These are phyloP conservation scores for Ogataea nonfermentans DNA, from an alignment of 805 yeast genomes.

Conservation along the genomic window DNA sequence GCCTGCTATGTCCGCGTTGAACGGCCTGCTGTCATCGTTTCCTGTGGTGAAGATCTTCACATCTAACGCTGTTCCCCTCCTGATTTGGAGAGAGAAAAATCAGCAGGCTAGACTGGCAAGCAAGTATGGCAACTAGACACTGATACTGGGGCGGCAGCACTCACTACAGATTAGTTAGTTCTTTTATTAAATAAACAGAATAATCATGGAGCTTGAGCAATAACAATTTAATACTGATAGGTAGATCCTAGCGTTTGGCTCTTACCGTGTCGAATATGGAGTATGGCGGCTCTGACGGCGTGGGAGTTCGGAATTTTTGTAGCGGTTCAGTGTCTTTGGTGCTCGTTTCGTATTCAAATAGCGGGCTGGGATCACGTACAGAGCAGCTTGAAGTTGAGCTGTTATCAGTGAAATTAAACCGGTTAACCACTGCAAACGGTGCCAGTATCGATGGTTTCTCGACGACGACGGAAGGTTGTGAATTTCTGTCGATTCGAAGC, in stretches of 20 bases:
- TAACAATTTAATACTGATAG: not conserved
- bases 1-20: conserved; percentile 58
- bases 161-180: conserved; percentile 1
- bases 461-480: conserved; percentile 6
- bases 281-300: conserved; percentile 13
- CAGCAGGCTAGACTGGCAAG: conserved; percentile 27
- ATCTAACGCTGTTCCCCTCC: conserved; percentile 58
- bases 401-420: conserved; percentile 9
- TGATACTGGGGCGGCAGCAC: conserved; percentile 1
- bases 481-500: conserved; percentile 11
- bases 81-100: conserved; percentile 46
- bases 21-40: conserved; percentile 56
- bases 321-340: conserved; percentile 6
- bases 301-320: conserved; percentile 9
- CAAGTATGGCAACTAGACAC: conserved; percentile 13
- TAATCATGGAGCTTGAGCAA: not conserved
- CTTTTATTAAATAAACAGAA: conserved; percentile 7
- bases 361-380: conserved; percentile 11
- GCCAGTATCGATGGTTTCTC: conserved; percentile 10
- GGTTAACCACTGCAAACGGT: not conserved
- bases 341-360: conserved; percentile 8
- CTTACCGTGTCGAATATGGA: conserved; percentile 17
- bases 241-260: conserved; percentile 2
- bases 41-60: conserved; percentile 57
- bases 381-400: conserved; percentile 5